Conservation (phyloP, 331 rosid genomes). For the Prunus yedoensis region DNA sequence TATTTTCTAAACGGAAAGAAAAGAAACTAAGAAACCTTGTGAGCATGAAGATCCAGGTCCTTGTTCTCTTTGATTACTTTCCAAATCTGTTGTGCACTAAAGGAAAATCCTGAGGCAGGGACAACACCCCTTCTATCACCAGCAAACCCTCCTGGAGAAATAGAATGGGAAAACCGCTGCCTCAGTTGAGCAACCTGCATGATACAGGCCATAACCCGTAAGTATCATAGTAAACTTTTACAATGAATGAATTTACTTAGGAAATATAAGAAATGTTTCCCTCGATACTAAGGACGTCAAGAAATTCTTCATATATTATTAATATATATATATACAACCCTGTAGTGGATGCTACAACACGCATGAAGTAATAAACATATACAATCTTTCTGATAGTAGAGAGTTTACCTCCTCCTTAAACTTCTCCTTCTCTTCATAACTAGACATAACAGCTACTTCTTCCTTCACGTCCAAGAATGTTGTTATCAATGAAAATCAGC, state of each 20-base stretch:
- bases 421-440: constrained; percentile 82
- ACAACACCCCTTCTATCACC: constrained; percentile 92
- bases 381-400: constrained; percentile 16
- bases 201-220: constrained; percentile 13
- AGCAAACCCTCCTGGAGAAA: constrained; percentile 91
- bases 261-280: not conserved
- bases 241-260: not conserved
- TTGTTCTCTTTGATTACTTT: constrained; percentile 84
- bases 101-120: constrained; percentile 89
- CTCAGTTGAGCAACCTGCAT: constrained; percentile 82
- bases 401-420: constrained; percentile 83
- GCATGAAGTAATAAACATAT: not conserved
- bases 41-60: constrained; percentile 97
- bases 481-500: not conserved
- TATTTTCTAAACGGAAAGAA: not conserved
- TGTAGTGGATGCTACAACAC: not conserved
- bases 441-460: constrained; percentile 85
- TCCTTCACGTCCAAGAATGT: constrained; percentile 51
- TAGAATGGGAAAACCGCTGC: constrained; percentile 77
- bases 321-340: not conserved
- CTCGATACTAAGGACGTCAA: not conserved
- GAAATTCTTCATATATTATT: not conserved
- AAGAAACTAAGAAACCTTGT: constrained; percentile 63
- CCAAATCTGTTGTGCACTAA: constrained; percentile 94
- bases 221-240: not conserved